Conservation (phyloP, 768 basidiomycete species). For the Collybia sordida region DNA sequence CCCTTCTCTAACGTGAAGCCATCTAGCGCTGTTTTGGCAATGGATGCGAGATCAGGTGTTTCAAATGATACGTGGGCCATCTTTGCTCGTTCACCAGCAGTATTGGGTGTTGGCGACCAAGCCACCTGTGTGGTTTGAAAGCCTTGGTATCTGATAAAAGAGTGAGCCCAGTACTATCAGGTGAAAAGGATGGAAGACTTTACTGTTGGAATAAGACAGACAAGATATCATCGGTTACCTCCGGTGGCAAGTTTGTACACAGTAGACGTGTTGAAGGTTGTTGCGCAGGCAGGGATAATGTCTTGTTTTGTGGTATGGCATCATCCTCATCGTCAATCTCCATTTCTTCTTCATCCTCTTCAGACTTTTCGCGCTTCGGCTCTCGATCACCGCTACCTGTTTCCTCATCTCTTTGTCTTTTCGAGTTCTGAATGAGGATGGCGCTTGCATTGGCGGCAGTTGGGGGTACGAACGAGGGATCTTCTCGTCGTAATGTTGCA, state of each 20-base stretch:
- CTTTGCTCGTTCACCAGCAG: constrained; percentile 68
- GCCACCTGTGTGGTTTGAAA: constrained; percentile 72
- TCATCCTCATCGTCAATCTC: constrained; percentile 93
- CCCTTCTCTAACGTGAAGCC: constrained; percentile 86
- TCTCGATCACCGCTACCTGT: constrained; percentile 50
- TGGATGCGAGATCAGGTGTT: constrained; percentile 66
- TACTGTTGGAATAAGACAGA: constrained; percentile 91
- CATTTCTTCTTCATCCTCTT: constrained; percentile 86
- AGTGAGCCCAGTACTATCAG: constrained; percentile 1
- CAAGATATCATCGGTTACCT: constrained; percentile 86
- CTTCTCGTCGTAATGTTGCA: constrained; percentile 76
- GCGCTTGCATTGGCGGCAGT: constrained; percentile 60
- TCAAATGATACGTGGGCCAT: constrained; percentile 83
- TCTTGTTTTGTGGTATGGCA: constrained; percentile 35
- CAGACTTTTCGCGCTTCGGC: constrained; percentile 69
- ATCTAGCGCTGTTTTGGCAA: constrained; percentile 81
- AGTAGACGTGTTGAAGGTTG: constrained; percentile 62
- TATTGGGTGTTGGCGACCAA: constrained; percentile 65
- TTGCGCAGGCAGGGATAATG: constrained; percentile 48
- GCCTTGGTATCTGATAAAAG: constrained; percentile 69
- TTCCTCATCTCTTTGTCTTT: constrained; percentile 68
- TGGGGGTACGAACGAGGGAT: constrained; percentile 79
- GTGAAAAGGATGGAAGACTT: constrained; percentile 30
- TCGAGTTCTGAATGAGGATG: constrained; percentile 48
- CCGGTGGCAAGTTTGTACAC: constrained; percentile 87